Percentiles rank a stretch among this genome's conserved stretches.
These are phyloP conservation scores for Inonotus obliquus DNA, from an alignment of 1,284 basidiomycete genomes.

Conservation along the genomic window DNA sequence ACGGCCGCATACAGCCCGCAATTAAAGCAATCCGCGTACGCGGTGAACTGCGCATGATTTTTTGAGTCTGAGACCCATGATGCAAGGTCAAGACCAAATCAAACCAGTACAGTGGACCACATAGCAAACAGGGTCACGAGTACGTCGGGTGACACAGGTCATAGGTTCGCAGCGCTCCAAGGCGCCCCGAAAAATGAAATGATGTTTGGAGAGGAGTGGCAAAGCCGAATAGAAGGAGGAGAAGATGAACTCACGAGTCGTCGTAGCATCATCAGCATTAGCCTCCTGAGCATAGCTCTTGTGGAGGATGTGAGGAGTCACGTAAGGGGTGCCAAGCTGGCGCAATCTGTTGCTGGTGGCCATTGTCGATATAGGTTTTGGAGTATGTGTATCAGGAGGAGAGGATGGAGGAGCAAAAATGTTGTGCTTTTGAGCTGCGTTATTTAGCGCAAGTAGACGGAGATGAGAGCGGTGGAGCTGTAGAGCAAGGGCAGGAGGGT, in stretches of 20 bases:
- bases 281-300: conserved; percentile 69
- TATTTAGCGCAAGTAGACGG: conserved; percentile 16
- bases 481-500: conserved; percentile 12
- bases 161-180: neutral
- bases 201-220: neutral
- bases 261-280: conserved; percentile 55
- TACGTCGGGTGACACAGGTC: neutral
- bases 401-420: conserved; percentile 8
- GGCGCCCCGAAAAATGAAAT: neutral
- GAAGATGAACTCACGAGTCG: conserved; percentile 48
- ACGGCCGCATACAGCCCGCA: conserved; percentile 13
- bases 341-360: neutral
- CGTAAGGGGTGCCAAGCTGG: conserved; percentile 55
- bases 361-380: conserved; percentile 6
- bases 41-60: neutral
- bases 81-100: neutral
- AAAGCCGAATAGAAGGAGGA: neutral
- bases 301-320: conserved; percentile 81
- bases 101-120: neutral
- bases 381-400: neutral
- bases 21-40: neutral
- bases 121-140: neutral
- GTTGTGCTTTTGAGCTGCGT: conserved; percentile 15
- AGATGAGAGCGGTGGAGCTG: conserved; percentile 19
- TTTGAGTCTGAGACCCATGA: neutral